Evolutionary conservation across 1,139 yeast species (phyloP).

Genomic region (Geotrichum cucujoidarum): DNA sequence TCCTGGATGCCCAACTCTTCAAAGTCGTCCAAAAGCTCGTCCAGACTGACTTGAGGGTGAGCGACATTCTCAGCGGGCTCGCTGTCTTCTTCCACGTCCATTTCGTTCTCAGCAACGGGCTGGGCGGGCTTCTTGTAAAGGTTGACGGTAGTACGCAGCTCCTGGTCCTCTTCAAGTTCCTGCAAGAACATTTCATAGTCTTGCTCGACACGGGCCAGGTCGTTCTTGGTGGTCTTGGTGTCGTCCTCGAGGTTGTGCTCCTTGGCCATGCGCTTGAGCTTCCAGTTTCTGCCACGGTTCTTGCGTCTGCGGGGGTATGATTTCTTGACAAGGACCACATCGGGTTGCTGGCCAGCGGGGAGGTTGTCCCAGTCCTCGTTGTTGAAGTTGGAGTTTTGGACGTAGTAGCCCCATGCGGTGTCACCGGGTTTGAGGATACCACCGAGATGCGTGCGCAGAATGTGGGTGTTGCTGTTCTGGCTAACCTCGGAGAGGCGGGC

Average conservation of each 20-base stretch:
- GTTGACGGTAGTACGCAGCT: slow-evolving; percentile 85
- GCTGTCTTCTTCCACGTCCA: slow-evolving; percentile 16
- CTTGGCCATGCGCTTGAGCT: slow-evolving; percentile 95
- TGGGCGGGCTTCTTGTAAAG: slow-evolving; percentile 61
- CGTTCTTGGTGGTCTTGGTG: slow-evolving; percentile 67
- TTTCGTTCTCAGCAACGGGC: slow-evolving; percentile 8
- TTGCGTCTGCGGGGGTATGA: slow-evolving; percentile 73
- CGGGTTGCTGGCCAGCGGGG: slow-evolving; percentile 56
- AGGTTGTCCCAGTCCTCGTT: slow-evolving; percentile 76
- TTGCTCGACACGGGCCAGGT: slow-evolving; percentile 85
- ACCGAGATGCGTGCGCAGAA: slow-evolving; percentile 86
- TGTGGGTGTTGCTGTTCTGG: slow-evolving; percentile 68
- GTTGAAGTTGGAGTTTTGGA: slow-evolving; percentile 80
- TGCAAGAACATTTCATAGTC: slow-evolving; percentile 95
- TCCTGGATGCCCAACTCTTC: slow-evolving; percentile 19
- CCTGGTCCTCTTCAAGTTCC: slow-evolving; percentile 95
- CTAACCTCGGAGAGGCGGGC: slow-evolving; percentile 86
- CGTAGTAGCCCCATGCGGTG: slow-evolving; percentile 83
- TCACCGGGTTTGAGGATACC: slow-evolving; percentile 95
- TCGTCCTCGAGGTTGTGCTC: slow-evolving; percentile 89
- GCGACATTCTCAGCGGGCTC: slow-evolving; percentile 9
- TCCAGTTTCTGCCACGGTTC: slow-evolving; percentile 83
- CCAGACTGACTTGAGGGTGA: slow-evolving; percentile 20
- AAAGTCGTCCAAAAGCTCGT: slow-evolving; percentile 21
- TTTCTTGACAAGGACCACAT: slow-evolving; percentile 88